phyloP scores from a whole-genome alignment of 495 filamentous ascomycete genomes.

The Echria macrotheca region DNA sequence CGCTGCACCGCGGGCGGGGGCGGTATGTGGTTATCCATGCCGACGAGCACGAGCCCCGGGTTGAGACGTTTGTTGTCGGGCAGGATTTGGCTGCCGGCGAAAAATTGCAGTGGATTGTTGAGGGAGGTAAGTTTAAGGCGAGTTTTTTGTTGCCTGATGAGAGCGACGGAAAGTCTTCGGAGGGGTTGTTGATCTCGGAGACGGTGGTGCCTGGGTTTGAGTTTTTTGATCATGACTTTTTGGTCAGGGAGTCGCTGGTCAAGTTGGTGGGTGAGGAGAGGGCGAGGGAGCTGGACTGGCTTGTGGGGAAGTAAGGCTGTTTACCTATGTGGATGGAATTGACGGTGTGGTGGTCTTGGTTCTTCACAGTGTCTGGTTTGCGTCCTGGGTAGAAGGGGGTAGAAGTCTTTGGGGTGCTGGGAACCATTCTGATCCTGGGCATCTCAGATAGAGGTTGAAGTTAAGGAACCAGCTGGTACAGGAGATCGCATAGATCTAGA shows the following conservation, averaged over 20 bases:
- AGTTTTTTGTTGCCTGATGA: slow-evolving; percentile 51
- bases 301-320: slow-evolving; percentile 25
- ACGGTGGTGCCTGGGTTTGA: slow-evolving; percentile 65
- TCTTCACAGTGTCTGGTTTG: not conserved
- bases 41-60: slow-evolving; percentile 32
- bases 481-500: too few relatives aligned
- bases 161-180: slow-evolving; percentile 17
- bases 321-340: too few relatives aligned
- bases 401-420: too few relatives aligned
- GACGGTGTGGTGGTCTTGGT: not conserved
- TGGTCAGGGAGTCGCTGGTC: slow-evolving; percentile 37
- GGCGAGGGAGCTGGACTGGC: slow-evolving; percentile 45
- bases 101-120: slow-evolving; percentile 62
- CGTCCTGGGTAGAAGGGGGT: too few relatives aligned
- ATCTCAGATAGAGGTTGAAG: too few relatives aligned
- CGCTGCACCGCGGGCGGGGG: slow-evolving; percentile 53
- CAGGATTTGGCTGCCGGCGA: slow-evolving; percentile 50
- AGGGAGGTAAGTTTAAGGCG: slow-evolving; percentile 59
- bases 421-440: too few relatives aligned
- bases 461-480: too few relatives aligned
- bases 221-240: slow-evolving; percentile 58
- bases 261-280: slow-evolving; percentile 45
- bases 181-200: slow-evolving; percentile 59
- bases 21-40: slow-evolving; percentile 56
- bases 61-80: slow-evolving; percentile 61